phyloP scores from a whole-genome alignment of 73 alveolate genomes.

The Paramecium bursaria region DNA sequence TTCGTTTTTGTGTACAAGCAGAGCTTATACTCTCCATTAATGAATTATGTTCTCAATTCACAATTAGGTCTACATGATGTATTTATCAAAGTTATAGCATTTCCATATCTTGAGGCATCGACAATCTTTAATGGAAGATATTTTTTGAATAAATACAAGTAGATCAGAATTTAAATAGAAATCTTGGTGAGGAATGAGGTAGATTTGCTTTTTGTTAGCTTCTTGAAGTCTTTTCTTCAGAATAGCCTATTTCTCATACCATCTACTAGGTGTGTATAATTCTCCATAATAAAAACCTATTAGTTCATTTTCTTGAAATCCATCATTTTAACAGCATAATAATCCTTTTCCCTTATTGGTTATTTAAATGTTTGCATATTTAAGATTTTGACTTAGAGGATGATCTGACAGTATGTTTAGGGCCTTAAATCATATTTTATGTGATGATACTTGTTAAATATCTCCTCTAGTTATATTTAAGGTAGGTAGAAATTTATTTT shows the following conservation, averaged over 20 bases:
- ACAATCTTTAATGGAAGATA: neutral
- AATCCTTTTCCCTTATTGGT: slow-evolving; percentile 28
- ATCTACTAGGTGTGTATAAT: slow-evolving; percentile 43
- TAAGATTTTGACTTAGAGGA: too few species aligned
- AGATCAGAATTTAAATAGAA: slow-evolving; percentile 5
- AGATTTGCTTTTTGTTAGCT: neutral
- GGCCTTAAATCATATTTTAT: slow-evolving; percentile 1
- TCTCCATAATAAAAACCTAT: slow-evolving; percentile 42
- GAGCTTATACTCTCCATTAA: neutral
- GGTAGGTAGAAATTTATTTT: neutral
- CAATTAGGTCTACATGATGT: slow-evolving; percentile 51
- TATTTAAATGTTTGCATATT: neutral
- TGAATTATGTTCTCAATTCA: neutral
- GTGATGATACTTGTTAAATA: slow-evolving; percentile 9
- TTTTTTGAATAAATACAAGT: neutral
- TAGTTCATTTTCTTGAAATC: neutral
- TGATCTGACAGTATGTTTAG: neutral
- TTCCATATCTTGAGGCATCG: slow-evolving; percentile 53
- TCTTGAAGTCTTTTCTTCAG: slow-evolving; percentile 11
- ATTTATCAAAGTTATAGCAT: neutral
- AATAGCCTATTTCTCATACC: slow-evolving; percentile 51
- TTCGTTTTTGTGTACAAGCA: neutral
- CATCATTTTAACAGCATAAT: slow-evolving; percentile 22
- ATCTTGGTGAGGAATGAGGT: neutral
- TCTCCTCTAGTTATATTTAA: slow-evolving; percentile 10